Base-by-base conservation (phyloP, 106 monocot species). In the Vanilla planifolia region DNA sequence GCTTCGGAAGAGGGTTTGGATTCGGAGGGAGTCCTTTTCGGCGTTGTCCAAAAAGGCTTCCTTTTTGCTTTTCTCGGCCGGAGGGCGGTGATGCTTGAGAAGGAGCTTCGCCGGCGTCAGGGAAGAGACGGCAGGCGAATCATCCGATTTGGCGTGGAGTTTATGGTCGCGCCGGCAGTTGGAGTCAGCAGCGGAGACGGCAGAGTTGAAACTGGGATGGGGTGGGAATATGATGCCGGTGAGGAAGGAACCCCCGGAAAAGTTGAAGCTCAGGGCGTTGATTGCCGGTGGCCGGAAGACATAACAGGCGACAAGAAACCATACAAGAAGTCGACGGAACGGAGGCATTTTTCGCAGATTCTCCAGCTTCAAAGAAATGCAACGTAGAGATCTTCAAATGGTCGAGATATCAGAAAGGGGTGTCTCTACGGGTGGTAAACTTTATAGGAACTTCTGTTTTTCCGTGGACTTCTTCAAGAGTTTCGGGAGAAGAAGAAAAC, bases 1-100 rank as follows among this genome's bases (percentile, higher is more conserved):
- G 26, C 78, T 40, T 8, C 51, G 44, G 76, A 62, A 64, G 39
- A 92, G 61, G 33, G 83, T 56, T n/a, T 78, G 79, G 79, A 94
- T 70, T 14, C 89, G 55, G 65, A 32, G 34, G 13, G 48, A 21
- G 68, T 94, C 94, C 11, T 70, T 59, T 23, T 43, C 56, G 23
- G 77, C 34, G 8, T 75, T 80, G 14, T 75, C 63, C 9, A 30
- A 6, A 17, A 89, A 8, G 5, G 75, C 55, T 5, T 72, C 74
- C 22, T 39, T 58, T 41, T 42, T 51, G 26, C 60, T 57, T 39
- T 55, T 60, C 44, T 48, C 34, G 1, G 32, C 21, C 1, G 63
- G 39, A 25, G 46, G 22, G 35, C 41, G 43, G 30, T 69, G 64
- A 65, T 73, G 85, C 61, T 61, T 79, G 35, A 89, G 85, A 37